Evolutionary conservation across 1,139 yeast genomes (phyloP), one percentile per base, ranked within the genome.

Genomic region (Debaryomyces fabryi): DNA sequence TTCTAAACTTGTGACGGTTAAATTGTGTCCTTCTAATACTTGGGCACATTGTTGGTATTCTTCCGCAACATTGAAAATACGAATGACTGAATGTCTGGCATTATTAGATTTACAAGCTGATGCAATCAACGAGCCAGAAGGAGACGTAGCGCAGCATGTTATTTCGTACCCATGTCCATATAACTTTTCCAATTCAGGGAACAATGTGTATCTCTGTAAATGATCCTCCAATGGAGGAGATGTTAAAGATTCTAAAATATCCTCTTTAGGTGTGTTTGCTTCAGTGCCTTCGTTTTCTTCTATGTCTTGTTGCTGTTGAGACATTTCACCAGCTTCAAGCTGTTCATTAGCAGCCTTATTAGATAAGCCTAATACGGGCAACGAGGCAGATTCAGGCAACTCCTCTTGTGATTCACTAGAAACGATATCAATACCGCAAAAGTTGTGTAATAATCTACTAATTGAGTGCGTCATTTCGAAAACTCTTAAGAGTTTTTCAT

Each of bases 81-180:
- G 77, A 35, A 93, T 79, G 13, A 86, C 96, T 0, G 98, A 96
- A 67, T 93, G 97, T 53, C 83, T 83, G 30, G 82, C 79, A 6
- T 84, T 81, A 64, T 93, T 93, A 8, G 98, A 92, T 53, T 85
- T 82, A 71, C 98, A 93, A n/a, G 97, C 89, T 8, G 96, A 84
- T 1, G 96, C 97, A 43, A 92, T 78, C 29, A 87, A 66, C 34
- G 69, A 65, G n/a, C 83, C 80, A 58, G 80, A 83, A 12, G 86
- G 84, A 3, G 89, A 81, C 0, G 85, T 79, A 46, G 89, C 96
- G 45, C 92, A 78, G 40, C 96, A 79, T 0, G 91, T 82, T 42
- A 92, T 84, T 65, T 95, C 99, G 68, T 91, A 95, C 12, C 99
- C 99, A 65, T 95, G 99, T 0, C 99, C 99, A 61, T 93, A 95